Evolutionary conservation across 768 basidiomycete genomes (phyloP).

Genomic region (Leccinum disarticulatum): DNA sequence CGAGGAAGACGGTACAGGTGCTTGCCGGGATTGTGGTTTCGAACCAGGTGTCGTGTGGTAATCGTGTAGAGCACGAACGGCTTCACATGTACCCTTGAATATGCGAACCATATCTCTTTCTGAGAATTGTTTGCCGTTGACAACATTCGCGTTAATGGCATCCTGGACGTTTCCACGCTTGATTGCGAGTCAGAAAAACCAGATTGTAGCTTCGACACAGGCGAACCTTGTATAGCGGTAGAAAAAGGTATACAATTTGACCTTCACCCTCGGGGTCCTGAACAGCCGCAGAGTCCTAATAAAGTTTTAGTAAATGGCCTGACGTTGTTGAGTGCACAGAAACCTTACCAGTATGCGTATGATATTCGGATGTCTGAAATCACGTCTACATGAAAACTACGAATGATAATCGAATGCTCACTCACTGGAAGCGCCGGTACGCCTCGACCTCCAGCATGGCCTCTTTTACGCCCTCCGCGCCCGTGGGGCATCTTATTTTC

Average conservation of each 20-base stretch:
- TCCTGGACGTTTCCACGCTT: slow-evolving; percentile 95
- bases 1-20: slow-evolving; percentile 26
- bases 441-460: slow-evolving; percentile 91
- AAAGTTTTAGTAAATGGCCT: slow-evolving; percentile 2
- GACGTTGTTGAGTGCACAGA: background rate
- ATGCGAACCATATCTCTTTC: slow-evolving; percentile 87
- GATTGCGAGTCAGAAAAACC: slow-evolving; percentile 5
- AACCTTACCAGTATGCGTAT: slow-evolving; percentile 81
- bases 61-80: slow-evolving; percentile 92
- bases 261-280: slow-evolving; percentile 93
- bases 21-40: slow-evolving; percentile 23
- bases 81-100: slow-evolving; percentile 94
- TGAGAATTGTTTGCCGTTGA: slow-evolving; percentile 79
- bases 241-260: slow-evolving; percentile 93
- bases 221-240: slow-evolving; percentile 85
- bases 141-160: slow-evolving; percentile 81
- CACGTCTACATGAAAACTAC: background rate
- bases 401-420: slow-evolving; percentile 9
- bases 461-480: slow-evolving; percentile 84
- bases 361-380: slow-evolving; percentile 85
- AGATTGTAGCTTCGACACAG: background rate
- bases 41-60: slow-evolving; percentile 55
- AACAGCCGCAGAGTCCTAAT: slow-evolving; percentile 87
- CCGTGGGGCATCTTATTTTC: slow-evolving; percentile 92
- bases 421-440: slow-evolving; percentile 90